Percentiles rank a stretch among this genome's conserved stretches.
These are phyloP conservation scores for Talaromyces sp. DNA, from an alignment of 2,329 filamentous ascomycete genomes.

Conservation along the genomic window DNA sequence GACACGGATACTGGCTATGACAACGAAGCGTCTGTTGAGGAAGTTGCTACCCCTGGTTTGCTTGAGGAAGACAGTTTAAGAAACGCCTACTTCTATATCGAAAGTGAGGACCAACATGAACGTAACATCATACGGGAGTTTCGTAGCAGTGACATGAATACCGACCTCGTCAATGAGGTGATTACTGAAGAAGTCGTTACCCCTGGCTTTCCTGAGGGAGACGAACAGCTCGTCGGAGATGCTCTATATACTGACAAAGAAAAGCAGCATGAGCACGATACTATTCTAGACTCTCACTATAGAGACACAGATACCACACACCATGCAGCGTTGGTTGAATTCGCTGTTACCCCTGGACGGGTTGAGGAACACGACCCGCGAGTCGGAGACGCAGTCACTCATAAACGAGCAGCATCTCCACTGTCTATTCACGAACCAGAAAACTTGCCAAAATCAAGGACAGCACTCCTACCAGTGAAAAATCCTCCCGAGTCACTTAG, in stretches of 20 bases:
- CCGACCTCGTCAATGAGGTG: background rate
- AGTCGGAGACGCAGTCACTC: background rate
- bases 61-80: background rate
- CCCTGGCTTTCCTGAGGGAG: background rate
- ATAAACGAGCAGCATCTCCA: background rate
- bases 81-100: background rate
- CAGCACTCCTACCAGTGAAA: too few species aligned
- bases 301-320: background rate
- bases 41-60: background rate
- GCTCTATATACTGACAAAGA: conserved; percentile 7
- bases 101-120: background rate
- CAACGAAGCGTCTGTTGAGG: background rate
- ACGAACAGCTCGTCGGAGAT: background rate
- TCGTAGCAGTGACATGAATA: background rate
- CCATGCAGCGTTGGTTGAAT: background rate
- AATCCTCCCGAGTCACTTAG: conserved; percentile 30
- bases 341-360: background rate
- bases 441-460: background rate
- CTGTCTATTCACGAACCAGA: background rate
- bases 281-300: background rate
- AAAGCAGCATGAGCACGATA: background rate
- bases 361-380: background rate
- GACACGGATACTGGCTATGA: background rate
- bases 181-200: background rate
- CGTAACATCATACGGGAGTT: background rate